Evolutionary conservation across 106 monocot species (phyloP), one percentile per base, ranked within the genome.

Genomic region (Allium cepa): DNA sequence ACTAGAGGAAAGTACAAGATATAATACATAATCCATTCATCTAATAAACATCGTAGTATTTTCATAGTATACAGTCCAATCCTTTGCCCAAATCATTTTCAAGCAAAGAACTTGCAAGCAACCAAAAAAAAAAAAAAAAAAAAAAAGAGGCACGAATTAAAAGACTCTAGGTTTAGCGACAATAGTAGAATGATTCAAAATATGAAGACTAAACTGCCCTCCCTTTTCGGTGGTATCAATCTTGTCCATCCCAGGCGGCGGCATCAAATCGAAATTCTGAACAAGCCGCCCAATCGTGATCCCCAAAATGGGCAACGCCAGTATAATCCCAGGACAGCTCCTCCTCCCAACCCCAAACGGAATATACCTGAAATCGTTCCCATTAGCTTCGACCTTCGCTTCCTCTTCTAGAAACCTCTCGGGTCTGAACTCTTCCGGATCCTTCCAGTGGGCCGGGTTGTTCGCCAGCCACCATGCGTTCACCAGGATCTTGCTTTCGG

Each of bases 381-480:
- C 94, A 16, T 73, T 82, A 53, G 85, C 82, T 62, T 85, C 88
- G 17, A 89, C 88, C 46, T 79, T 77, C 13, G 76, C 64, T 56
- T 89, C 89, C 74, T 85, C 85, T 60, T 89, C 79, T 14, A 85
- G 72, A 67, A 94, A 94, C 49, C 94, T 57, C 76, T 94, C 94
- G 8, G 94, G 90, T 9, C 82, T 67, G 84, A 80, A 94, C 73
- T 78, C 82, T 6, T 84, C 84, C 12, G 94, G 94, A 45, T 82
- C 73, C 66, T 82, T 80, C 94, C 94, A 90, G 15, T 53, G 36
- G 22, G 50, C 70, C 53, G 94, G 94, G 68, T 94, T 75, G 75
- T 86, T 90, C 57, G 81, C 86, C 9, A 94, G 76, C 69, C 77
- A 81, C 94, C 94, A 94, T 8, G 86, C 90, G 59, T 94, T 90